Percentiles rank a stretch among this genome's conserved stretches.
phyloP scores from a whole-genome alignment of 441 rosid genomes.

The Gossypium davidsonii region DNA sequence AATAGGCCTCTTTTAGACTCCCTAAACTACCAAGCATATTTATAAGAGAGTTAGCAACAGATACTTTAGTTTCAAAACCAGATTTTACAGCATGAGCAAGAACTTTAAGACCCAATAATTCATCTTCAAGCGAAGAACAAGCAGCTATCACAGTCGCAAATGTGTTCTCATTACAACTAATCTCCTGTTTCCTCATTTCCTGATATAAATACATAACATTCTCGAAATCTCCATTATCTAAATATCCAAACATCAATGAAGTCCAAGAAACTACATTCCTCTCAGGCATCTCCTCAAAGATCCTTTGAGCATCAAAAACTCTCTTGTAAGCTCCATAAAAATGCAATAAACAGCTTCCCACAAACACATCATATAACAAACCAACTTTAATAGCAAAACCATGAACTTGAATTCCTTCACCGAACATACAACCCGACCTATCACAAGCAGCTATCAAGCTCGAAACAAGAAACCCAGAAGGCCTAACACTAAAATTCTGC shows the following conservation, averaged over 20 bases:
- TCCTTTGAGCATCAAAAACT: conserved; percentile 41
- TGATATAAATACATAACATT: conserved; percentile 45
- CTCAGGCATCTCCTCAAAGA: conserved; percentile 75
- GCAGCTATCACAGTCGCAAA: conserved; percentile 59
- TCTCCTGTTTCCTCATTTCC: conserved; percentile 48
- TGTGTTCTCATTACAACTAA: conserved; percentile 60
- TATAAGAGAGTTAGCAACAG: conserved; percentile 67
- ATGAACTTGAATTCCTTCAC: conserved; percentile 68
- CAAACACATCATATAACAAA: conserved; percentile 55
- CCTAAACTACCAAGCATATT: conserved; percentile 65
- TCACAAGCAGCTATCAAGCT: conserved; percentile 78
- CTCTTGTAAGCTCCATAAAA: conserved; percentile 56
- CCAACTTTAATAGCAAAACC: conserved; percentile 51
- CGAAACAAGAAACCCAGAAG: conserved; percentile 56
- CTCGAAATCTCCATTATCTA: conserved; percentile 42
- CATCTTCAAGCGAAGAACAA: conserved; percentile 50
- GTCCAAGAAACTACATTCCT: conserved; percentile 90
- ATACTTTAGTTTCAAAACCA: conserved; percentile 51
- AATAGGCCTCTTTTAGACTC: conserved; percentile 35
- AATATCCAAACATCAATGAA: conserved; percentile 72
- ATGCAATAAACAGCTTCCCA: conserved; percentile 74
- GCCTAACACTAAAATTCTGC: conserved; percentile 37
- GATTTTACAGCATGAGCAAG: conserved; percentile 51
- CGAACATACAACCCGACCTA: conserved; percentile 49
- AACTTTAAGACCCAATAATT: conserved; percentile 48